phyloP scores from a whole-genome alignment of 2,329 filamentous ascomycete genomes.

The Neopestalotiopsis sp. region DNA sequence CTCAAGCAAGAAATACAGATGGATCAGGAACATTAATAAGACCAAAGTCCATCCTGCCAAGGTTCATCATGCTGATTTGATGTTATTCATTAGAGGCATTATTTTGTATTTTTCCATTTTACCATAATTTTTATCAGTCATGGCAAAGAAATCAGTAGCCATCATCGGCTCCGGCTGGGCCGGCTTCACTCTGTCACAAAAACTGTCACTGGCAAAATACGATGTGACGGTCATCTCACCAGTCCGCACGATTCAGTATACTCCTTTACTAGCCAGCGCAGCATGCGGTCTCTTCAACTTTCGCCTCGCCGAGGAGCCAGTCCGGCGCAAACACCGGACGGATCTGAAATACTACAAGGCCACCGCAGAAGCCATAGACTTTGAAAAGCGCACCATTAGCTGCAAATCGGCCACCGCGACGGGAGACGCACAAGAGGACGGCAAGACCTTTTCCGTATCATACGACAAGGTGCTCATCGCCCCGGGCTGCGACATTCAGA shows the following conservation, averaged over 20 bases:
- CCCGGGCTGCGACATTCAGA: slow-evolving; percentile 47
- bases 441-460: slow-evolving; percentile 39
- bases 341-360: slow-evolving; percentile 45
- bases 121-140: background rate
- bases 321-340: slow-evolving; percentile 39
- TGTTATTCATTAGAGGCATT: background rate
- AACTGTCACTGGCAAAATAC: slow-evolving; percentile 41
- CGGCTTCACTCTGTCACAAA: slow-evolving; percentile 43
- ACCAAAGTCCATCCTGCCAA: background rate
- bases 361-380: slow-evolving; percentile 42
- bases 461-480: slow-evolving; percentile 49
- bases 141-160: slow-evolving; percentile 24
- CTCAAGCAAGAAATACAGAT: background rate
- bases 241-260: slow-evolving; percentile 47
- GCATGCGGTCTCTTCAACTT: slow-evolving; percentile 51
- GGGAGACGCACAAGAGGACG: slow-evolving; percentile 25
- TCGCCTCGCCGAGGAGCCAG: slow-evolving; percentile 49
- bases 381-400: slow-evolving; percentile 36
- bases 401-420: slow-evolving; percentile 40
- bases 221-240: slow-evolving; percentile 47
- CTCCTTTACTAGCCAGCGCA: slow-evolving; percentile 49
- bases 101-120: background rate
- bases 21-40: background rate
- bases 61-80: background rate
- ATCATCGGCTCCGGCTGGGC: slow-evolving; percentile 47